These are phyloP conservation scores for Meira nashicola DNA, from an alignment of 1,284 basidiomycete genomes.

Conservation along the genomic window DNA sequence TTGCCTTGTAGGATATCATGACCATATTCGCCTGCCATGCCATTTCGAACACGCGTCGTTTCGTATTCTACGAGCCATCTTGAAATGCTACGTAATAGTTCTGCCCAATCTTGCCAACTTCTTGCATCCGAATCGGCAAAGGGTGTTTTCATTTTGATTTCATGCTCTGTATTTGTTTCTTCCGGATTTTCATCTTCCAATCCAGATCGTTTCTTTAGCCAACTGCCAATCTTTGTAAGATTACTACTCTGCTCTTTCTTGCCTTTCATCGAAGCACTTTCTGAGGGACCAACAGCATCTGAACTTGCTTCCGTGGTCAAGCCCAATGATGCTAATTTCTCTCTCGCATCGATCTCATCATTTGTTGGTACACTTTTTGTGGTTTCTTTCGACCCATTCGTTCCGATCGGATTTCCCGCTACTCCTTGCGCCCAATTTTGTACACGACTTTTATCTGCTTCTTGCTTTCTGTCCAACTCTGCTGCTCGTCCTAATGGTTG, in stretches of 20 bases:
- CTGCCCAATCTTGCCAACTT: constrained; percentile 45
- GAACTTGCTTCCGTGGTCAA: not conserved
- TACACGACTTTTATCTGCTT: constrained; percentile 11
- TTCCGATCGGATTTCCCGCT: not conserved
- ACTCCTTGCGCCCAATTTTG: constrained; percentile 10
- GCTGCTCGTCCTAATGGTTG: constrained; percentile 38
- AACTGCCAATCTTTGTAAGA: not conserved
- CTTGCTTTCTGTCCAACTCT: constrained; percentile 26
- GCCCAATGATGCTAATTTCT: not conserved
- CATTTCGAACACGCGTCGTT: constrained; percentile 28
- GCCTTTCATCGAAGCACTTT: not conserved
- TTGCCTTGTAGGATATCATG: not conserved
- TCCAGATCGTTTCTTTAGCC: not conserved
- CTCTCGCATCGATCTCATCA: not conserved
- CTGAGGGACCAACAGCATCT: not conserved
- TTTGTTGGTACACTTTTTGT: not conserved
- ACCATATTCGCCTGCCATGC: constrained; percentile 39
- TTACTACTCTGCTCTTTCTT: not conserved
- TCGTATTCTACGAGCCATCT: constrained; percentile 48
- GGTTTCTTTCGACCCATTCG: not conserved
- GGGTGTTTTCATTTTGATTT: no score
- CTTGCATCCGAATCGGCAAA: constrained; percentile 5
- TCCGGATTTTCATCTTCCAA: not conserved
- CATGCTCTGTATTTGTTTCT: not conserved
- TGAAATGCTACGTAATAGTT: constrained; percentile 35